A percentile compares a stretch with the other conserved stretches of the same genome.
Conservation (phyloP, 148 eudicot genomes). For the Pouteria glomerata region DNA sequence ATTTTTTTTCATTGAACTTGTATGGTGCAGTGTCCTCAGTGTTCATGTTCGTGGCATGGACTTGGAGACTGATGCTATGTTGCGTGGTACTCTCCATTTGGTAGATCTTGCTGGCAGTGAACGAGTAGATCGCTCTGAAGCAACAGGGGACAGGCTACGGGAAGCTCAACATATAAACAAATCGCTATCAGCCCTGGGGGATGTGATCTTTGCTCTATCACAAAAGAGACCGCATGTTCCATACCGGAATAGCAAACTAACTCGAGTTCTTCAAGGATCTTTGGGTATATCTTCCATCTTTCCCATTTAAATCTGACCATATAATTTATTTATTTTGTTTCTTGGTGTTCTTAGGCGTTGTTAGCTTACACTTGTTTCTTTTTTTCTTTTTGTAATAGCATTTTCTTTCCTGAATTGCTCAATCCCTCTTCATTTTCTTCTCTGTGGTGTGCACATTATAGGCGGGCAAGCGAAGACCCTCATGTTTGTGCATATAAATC, state of each 20-base stretch:
- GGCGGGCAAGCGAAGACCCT: conserved; percentile 99
- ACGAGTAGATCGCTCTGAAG: conserved; percentile 86
- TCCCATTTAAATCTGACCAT: too few species aligned
- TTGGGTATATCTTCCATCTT: conserved; percentile 39
- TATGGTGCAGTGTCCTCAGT: conserved; percentile 57
- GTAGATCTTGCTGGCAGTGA: conserved; percentile 92
- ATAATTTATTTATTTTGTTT: too few species aligned
- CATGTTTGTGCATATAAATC: conserved; percentile 99
- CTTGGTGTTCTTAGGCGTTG: background rate
- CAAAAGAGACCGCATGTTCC: conserved; percentile 76
- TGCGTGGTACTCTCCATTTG: conserved; percentile 75
- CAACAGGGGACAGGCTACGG: conserved; percentile 62
- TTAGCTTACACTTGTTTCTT: background rate
- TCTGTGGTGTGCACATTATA: conserved; percentile 19
- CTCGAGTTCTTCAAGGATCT: conserved; percentile 84
- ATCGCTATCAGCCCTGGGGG: conserved; percentile 76
- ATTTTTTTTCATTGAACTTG: background rate
- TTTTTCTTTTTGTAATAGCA: too few species aligned
- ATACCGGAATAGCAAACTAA: conserved; percentile 75
- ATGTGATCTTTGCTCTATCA: conserved; percentile 71
- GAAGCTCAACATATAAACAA: conserved; percentile 88
- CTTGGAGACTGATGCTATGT: conserved; percentile 51
- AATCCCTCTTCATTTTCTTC: background rate
- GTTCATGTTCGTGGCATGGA: conserved; percentile 79
- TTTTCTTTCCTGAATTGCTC: background rate